phyloP scores from a whole-genome alignment of 1,139 yeast species.

The Nakaseomyces kungkrabaensis region DNA sequence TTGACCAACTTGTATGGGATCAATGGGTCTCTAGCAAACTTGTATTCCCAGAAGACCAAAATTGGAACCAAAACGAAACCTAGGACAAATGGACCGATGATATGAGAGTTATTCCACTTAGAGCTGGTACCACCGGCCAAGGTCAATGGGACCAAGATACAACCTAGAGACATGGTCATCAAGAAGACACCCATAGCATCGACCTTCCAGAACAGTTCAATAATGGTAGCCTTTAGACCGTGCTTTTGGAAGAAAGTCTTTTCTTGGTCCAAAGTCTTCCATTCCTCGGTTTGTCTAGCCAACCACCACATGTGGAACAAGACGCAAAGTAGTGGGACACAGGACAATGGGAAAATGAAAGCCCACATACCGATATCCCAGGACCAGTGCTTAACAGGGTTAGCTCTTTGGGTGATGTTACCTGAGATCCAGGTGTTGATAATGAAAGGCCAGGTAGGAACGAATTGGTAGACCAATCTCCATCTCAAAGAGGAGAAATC shows the following conservation, averaged over 20 bases:
- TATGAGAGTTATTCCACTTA: slow-evolving; percentile 46
- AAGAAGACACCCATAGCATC: slow-evolving; percentile 47
- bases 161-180: slow-evolving; percentile 43
- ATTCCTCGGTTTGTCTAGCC: slow-evolving; percentile 42
- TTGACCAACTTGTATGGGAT: slow-evolving; percentile 42
- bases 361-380: slow-evolving; percentile 75
- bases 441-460: slow-evolving; percentile 59
- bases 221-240: slow-evolving; percentile 11
- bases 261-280: slow-evolving; percentile 21
- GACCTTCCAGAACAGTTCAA: slow-evolving; percentile 39
- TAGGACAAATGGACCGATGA: slow-evolving; percentile 53
- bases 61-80: slow-evolving; percentile 45
- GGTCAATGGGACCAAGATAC: slow-evolving; percentile 41
- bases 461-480: slow-evolving; percentile 50
- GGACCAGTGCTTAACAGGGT: slow-evolving; percentile 39
- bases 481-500: slow-evolving; percentile 59
- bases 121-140: slow-evolving; percentile 47
- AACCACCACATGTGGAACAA: slow-evolving; percentile 42
- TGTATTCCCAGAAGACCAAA: slow-evolving; percentile 46
- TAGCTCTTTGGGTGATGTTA: slow-evolving; percentile 33
- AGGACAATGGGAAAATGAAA: slow-evolving; percentile 50
- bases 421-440: slow-evolving; percentile 68
- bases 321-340: slow-evolving; percentile 45
- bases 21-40: slow-evolving; percentile 40
- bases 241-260: slow-evolving; percentile 16